phyloP scores from a whole-genome alignment of 768 basidiomycete species.

The Coprinopsis marcescibilis region DNA sequence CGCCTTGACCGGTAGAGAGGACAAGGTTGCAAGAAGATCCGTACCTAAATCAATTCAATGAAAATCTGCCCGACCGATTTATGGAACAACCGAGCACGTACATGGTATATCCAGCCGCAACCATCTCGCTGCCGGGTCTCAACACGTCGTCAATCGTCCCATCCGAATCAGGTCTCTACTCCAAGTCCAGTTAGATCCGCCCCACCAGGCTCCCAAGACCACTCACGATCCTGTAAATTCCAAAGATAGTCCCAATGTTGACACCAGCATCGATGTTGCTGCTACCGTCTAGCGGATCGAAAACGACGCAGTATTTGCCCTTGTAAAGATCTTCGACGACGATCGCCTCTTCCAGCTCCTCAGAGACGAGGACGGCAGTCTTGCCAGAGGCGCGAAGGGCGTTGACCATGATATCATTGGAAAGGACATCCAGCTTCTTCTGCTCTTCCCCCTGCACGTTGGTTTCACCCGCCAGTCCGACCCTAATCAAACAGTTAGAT shows the following conservation, averaged over 20 bases:
- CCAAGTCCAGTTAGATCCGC: no score
- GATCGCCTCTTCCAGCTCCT: slow-evolving; percentile 90
- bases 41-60: slow-evolving; percentile 33
- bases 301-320: slow-evolving; percentile 95
- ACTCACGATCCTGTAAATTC: slow-evolving; percentile 87
- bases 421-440: slow-evolving; percentile 97
- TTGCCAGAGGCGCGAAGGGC: slow-evolving; percentile 94
- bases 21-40: slow-evolving; percentile 97
- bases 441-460: slow-evolving; percentile 99
- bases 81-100: slow-evolving; percentile 27
- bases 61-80: neutral
- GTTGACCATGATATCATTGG: slow-evolving; percentile 99
- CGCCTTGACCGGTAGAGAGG: slow-evolving; percentile 89
- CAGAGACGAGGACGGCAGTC: slow-evolving; percentile 93
- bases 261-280: slow-evolving; percentile 99
- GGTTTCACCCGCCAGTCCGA: slow-evolving; percentile 93
- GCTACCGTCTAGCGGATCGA: slow-evolving; percentile 94
- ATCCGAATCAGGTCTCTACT: slow-evolving; percentile 69
- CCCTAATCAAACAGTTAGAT: slow-evolving; percentile 37
- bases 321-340: slow-evolving; percentile 76
- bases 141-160: slow-evolving; percentile 87
- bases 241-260: slow-evolving; percentile 97
- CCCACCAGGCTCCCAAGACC: neutral
- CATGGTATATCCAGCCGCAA: slow-evolving; percentile 97
- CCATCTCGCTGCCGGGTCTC: slow-evolving; percentile 93